Percentiles rank a stretch among this genome's conserved stretches.
Conservation (phyloP, 1,284 basidiomycete genomes). For the Gomphus bonarii region DNA sequence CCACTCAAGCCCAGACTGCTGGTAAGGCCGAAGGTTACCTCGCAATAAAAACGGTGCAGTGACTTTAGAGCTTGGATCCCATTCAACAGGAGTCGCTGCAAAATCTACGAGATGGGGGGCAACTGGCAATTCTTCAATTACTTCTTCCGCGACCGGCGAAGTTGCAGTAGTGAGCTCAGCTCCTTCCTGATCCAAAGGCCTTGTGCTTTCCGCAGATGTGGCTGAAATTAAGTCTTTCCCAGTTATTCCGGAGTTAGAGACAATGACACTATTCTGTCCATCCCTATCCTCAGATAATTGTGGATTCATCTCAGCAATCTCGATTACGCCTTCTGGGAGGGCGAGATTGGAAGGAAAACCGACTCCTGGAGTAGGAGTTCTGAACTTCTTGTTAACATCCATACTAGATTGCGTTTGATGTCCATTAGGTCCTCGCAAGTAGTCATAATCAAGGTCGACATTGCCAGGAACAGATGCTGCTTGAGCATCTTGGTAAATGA, state of each 20-base stretch:
- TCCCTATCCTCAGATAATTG: not conserved
- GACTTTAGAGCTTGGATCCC: constrained; percentile 48
- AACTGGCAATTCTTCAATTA: constrained; percentile 21
- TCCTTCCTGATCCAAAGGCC: not conserved
- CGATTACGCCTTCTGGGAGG: not conserved
- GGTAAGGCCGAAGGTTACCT: constrained; percentile 86
- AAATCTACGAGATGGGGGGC: constrained; percentile 55
- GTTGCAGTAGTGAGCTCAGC: not conserved
- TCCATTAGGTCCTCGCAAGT: not conserved
- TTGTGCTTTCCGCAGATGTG: not conserved
- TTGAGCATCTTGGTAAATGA: not conserved
- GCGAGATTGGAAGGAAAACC: not conserved
- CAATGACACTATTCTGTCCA: not conserved
- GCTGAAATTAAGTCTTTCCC: not conserved
- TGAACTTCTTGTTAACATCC: not conserved
- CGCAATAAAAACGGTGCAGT: constrained; percentile 76
- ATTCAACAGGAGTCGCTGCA: constrained; percentile 56
- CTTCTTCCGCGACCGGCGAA: constrained; percentile 10
- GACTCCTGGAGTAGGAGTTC: not conserved
- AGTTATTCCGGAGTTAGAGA: not conserved
- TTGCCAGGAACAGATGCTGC: not conserved
- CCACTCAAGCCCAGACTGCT: constrained; percentile 93
- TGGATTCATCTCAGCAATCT: not conserved
- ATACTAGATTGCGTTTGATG: not conserved
- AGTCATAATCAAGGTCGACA: not conserved